A percentile compares a stretch with the other conserved stretches of the same genome.
These are phyloP conservation scores for Saccharata proteae DNA, from an alignment of 2,329 filamentous ascomycete species.

Conservation along the genomic window DNA sequence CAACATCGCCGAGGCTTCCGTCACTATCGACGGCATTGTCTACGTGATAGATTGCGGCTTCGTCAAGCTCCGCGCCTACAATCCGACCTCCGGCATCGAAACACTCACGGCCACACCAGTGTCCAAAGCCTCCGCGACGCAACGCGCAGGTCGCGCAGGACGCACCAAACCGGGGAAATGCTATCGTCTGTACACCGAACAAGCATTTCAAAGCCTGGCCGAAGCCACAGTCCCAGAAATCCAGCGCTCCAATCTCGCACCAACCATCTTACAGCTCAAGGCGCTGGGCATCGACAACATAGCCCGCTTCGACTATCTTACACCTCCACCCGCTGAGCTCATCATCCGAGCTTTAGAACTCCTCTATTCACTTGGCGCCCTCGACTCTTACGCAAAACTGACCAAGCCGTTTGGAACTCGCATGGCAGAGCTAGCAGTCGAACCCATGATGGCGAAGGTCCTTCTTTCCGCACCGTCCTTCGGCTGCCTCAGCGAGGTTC, in stretches of 20 bases:
- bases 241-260: constrained; percentile 80
- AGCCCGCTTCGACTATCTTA: constrained; percentile 78
- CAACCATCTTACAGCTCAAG: constrained; percentile 81
- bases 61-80: constrained; percentile 79
- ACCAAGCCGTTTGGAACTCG: constrained; percentile 76
- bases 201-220: constrained; percentile 51
- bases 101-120: constrained; percentile 69
- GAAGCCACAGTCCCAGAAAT: constrained; percentile 78
- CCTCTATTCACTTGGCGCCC: constrained; percentile 71
- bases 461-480: constrained; percentile 65
- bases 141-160: constrained; percentile 80
- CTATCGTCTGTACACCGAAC: constrained; percentile 81
- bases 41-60: constrained; percentile 87
- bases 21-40: constrained; percentile 85
- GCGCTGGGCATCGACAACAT: constrained; percentile 93
- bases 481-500: constrained; percentile 69
- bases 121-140: constrained; percentile 85
- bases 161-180: constrained; percentile 87
- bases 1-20: constrained; percentile 91
- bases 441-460: constrained; percentile 91
- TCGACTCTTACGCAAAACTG: constrained; percentile 83
- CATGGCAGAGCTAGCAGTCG: constrained; percentile 87
- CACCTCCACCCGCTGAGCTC: constrained; percentile 71
- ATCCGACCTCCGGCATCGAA: constrained; percentile 76
- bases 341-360: constrained; percentile 79